Conservation (phyloP, 352 stramenopile species). For the Thraustochytrium striatum region DNA sequence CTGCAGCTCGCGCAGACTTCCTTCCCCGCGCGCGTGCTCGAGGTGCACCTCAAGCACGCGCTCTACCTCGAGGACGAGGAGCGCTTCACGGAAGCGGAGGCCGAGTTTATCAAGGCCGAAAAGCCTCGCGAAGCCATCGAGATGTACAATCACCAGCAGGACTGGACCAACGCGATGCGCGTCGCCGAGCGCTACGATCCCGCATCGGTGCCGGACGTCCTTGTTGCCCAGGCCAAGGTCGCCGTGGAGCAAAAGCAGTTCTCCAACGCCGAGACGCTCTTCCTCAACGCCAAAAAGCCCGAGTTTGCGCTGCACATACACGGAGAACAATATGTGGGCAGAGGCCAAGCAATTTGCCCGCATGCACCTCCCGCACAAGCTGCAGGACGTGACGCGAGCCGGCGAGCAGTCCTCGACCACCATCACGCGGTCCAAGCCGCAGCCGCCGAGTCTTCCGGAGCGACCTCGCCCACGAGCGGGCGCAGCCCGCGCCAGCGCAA, state of each 20-base stretch:
- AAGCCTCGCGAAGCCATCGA: conserved; percentile 88
- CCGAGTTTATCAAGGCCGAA: conserved; percentile 81
- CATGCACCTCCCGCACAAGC: conserved; percentile 81
- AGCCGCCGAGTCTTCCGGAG: conserved; percentile 52
- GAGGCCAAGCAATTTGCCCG: conserved; percentile 82
- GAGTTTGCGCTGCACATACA: conserved; percentile 77
- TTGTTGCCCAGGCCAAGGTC: conserved; percentile 78
- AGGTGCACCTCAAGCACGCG: conserved; percentile 86
- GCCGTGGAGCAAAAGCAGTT: conserved; percentile 78
- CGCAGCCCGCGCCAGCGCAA: neutral
- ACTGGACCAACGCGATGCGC: conserved; percentile 82
- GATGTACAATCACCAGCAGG: conserved; percentile 90
- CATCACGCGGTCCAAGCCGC: conserved; percentile 61
- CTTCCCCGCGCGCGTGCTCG: conserved; percentile 75
- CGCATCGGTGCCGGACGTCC: conserved; percentile 76
- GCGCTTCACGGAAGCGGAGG: conserved; percentile 81
- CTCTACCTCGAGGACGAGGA: conserved; percentile 88
- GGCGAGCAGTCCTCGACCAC: neutral
- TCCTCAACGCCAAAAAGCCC: conserved; percentile 79
- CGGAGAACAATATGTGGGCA: conserved; percentile 74
- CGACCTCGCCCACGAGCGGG: neutral
- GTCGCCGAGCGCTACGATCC: conserved; percentile 83
- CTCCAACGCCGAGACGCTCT: conserved; percentile 75
- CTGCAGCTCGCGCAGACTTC: conserved; percentile 80
- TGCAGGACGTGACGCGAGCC: conserved; percentile 74